Evolutionary conservation across 768 basidiomycete genomes (phyloP).

Genomic region (Stropharia rugosoannulata): DNA sequence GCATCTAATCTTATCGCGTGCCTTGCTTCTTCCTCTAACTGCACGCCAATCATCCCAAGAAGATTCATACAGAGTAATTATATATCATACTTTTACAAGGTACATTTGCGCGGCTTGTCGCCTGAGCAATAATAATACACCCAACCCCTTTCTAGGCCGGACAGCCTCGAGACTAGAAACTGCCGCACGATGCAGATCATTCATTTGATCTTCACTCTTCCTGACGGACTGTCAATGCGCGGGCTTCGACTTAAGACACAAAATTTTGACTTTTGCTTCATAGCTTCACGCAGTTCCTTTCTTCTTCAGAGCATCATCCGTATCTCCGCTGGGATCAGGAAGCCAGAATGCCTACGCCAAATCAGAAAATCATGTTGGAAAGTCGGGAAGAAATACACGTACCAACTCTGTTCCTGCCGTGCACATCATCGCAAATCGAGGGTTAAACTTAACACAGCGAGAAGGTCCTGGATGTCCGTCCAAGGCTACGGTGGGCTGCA

Average conservation of each 20-base stretch:
- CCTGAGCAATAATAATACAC: constrained; percentile 1
- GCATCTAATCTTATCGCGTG: constrained; percentile 18
- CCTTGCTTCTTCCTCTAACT: neutral
- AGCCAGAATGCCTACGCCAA: constrained; percentile 42
- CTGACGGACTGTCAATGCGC: neutral
- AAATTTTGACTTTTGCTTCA: neutral
- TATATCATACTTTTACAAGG: constrained; percentile 1
- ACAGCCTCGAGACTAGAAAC: too few species aligned
- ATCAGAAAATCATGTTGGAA: neutral
- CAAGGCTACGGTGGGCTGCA: constrained; percentile 42
- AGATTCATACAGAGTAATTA: neutral
- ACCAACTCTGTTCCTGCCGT: constrained; percentile 81
- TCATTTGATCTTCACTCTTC: neutral
- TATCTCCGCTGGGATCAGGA: constrained; percentile 61
- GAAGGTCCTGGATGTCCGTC: constrained; percentile 85
- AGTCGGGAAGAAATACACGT: constrained; percentile 5
- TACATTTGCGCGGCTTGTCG: neutral
- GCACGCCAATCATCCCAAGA: neutral
- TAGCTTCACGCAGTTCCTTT: constrained; percentile 25
- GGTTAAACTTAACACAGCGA: constrained; percentile 89
- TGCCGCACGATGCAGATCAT: neutral
- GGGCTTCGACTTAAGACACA: neutral
- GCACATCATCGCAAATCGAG: constrained; percentile 84
- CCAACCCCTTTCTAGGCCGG: neutral
- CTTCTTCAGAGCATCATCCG: constrained; percentile 68